A percentile compares a stretch with the other conserved stretches of the same genome.
phyloP scores from a whole-genome alignment of 78 protist species.

The Dictyostelium capitatum region DNA sequence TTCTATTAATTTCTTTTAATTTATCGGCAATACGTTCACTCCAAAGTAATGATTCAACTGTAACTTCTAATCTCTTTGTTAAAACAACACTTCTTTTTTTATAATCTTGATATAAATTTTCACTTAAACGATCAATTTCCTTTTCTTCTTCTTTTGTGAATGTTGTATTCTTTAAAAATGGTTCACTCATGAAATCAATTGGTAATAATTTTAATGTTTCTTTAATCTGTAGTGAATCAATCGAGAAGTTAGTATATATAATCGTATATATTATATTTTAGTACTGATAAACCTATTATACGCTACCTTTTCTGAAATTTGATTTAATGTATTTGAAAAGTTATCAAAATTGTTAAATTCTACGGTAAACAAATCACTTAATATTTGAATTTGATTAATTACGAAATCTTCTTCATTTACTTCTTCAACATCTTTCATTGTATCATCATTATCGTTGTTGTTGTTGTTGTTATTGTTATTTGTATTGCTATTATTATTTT shows the following conservation, averaged over 20 bases:
- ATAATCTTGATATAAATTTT: constrained; percentile 32
- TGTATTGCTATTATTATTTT: constrained; percentile 2
- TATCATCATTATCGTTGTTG: background rate
- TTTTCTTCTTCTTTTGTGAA: constrained; percentile 31
- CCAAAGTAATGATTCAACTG: constrained; percentile 64
- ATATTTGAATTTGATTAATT: constrained; percentile 37
- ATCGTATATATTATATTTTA: background rate
- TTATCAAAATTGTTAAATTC: constrained; percentile 40
- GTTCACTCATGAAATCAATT: constrained; percentile 49
- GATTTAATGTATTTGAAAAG: constrained; percentile 3
- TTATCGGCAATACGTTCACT: constrained; percentile 30
- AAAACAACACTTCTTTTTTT: constrained; percentile 40
- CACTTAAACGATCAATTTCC: constrained; percentile 46
- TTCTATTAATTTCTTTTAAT: constrained; percentile 31
- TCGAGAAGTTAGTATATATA: background rate
- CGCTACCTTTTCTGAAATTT: constrained; percentile 34
- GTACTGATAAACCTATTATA: background rate
- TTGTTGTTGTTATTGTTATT: background rate
- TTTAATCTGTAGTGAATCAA: constrained; percentile 28
- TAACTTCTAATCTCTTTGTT: constrained; percentile 52
- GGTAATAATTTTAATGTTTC: constrained; percentile 28
- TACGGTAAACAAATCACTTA: constrained; percentile 45
- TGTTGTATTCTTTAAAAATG: constrained; percentile 56
- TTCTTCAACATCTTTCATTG: background rate
- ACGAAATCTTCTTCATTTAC: constrained; percentile 28